A percentile compares a stretch with the other conserved stretches of the same genome.
These are phyloP conservation scores for Malus hybrid DNA, from an alignment of 331 rosid genomes.

Conservation along the genomic window DNA sequence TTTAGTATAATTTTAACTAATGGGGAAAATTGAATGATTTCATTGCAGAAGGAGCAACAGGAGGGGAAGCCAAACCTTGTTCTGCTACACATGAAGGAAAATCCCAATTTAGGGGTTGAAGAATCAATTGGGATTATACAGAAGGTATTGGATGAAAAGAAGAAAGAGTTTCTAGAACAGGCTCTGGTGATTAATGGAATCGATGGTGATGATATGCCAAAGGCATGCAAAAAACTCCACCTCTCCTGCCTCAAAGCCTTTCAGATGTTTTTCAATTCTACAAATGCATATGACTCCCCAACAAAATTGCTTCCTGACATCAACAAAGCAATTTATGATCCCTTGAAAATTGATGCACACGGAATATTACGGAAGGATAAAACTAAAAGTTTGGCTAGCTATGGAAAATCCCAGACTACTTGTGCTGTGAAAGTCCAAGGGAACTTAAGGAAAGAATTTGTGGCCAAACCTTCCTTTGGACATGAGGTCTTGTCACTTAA, in stretches of 20 bases:
- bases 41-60: constrained; percentile 10
- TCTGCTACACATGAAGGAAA: constrained; percentile 11
- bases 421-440: background rate
- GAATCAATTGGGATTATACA: background rate
- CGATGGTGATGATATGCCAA: background rate
- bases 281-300: constrained; percentile 15
- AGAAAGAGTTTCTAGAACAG: constrained; percentile 8
- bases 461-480: background rate
- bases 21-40: background rate
- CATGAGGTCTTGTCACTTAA: background rate
- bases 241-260: constrained; percentile 10
- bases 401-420: background rate
- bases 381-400: background rate
- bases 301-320: constrained; percentile 14
- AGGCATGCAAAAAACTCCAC: constrained; percentile 13
- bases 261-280: constrained; percentile 16
- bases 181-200: background rate
- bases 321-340: constrained; percentile 9
- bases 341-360: background rate
- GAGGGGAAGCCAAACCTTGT: constrained; percentile 17
- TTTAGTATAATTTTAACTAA: background rate
- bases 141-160: constrained; percentile 4
- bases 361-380: background rate
- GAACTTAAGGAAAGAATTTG: background rate
- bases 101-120: constrained; percentile 1